Base-by-base conservation (phyloP, 1,284 basidiomycete species). In the Phlebopus sp. region DNA sequence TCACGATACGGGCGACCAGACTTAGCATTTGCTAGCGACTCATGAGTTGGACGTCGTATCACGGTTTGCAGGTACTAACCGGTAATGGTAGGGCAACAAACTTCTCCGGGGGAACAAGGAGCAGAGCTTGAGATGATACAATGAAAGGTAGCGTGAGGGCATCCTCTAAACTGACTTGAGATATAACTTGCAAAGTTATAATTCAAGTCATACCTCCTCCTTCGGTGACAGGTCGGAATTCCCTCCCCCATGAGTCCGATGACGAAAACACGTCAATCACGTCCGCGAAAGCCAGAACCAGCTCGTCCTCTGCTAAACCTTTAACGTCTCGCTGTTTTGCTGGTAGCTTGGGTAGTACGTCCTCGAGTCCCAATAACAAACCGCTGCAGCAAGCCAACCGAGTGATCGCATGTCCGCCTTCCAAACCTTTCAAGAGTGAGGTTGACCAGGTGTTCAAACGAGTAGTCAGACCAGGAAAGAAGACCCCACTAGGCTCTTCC, bases 261-360 rank as follows among this genome's bases (percentile, higher is more conserved):
- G 60, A 68, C 8, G 39, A 51, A 53, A 82, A 79, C n/a, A 73
- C 61, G 54, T 89, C 86, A 62, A 87, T 77, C 7, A 81, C 75
- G 60, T 89, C 86, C 7, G 87, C 86, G 29, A 87, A 69, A 4
- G 82, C 77, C 27, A 90, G 69, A 14, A 89, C 71, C 21, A 81
- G 60, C 58, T 84, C 81, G 48, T 85, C 77, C 62, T 90, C 83
- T 5, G 83, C 72, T 40, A 58, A 63, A 2, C 66, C 68, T 44
- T 73, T 74, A 37, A 60, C 59, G 8, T 63, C 59, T 19, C 39
- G 44, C 37, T 38, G 52, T 32, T 49, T 57, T 14, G 45, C 36
- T 13, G 63, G 51, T 14, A 64, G 23, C 30, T 34, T 44, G 8
- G 42, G 13, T 15, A 63, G 51, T 36, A 82, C 55, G 54, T 86